These are phyloP conservation scores for Yamadazyma ubonensis DNA, from an alignment of 805 yeast species.

Conservation along the genomic window DNA sequence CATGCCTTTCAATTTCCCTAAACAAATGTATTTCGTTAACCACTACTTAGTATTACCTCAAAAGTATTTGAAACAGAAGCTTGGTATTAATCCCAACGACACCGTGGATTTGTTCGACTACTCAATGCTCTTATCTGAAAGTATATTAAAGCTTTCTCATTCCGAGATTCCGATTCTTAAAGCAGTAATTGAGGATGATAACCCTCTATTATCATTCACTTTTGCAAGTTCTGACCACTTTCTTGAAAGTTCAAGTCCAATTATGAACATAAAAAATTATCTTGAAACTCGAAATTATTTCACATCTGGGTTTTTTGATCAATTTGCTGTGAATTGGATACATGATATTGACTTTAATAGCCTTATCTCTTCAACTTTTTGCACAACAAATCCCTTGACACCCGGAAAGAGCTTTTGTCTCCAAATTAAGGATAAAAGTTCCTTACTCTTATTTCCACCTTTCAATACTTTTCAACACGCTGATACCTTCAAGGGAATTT, in stretches of 20 bases:
- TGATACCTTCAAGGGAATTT: background rate
- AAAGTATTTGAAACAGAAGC: slow-evolving; percentile 11
- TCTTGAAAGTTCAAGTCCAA: slow-evolving; percentile 15
- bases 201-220: slow-evolving; percentile 40
- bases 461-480: slow-evolving; percentile 10
- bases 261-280: slow-evolving; percentile 23
- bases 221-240: slow-evolving; percentile 18
- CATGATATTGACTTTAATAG: slow-evolving; percentile 27
- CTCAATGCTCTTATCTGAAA: slow-evolving; percentile 14
- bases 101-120: slow-evolving; percentile 1
- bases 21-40: slow-evolving; percentile 33
- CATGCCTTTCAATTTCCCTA: slow-evolving; percentile 42
- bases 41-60: slow-evolving; percentile 40
- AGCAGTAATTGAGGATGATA: slow-evolving; percentile 19
- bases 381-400: slow-evolving; percentile 31
- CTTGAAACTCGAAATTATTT: slow-evolving; percentile 12
- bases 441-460: slow-evolving; percentile 26
- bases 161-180: slow-evolving; percentile 27
- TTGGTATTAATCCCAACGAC: slow-evolving; percentile 2
- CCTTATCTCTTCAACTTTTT: slow-evolving; percentile 43
- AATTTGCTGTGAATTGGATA: slow-evolving; percentile 42
- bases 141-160: slow-evolving; percentile 13
- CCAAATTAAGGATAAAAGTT: slow-evolving; percentile 30
- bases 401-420: slow-evolving; percentile 37
- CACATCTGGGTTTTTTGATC: slow-evolving; percentile 40